Evolutionary conservation across 2,329 filamentous ascomycete species (phyloP).

Genomic region (Hymenoscyphus fructigenus): DNA sequence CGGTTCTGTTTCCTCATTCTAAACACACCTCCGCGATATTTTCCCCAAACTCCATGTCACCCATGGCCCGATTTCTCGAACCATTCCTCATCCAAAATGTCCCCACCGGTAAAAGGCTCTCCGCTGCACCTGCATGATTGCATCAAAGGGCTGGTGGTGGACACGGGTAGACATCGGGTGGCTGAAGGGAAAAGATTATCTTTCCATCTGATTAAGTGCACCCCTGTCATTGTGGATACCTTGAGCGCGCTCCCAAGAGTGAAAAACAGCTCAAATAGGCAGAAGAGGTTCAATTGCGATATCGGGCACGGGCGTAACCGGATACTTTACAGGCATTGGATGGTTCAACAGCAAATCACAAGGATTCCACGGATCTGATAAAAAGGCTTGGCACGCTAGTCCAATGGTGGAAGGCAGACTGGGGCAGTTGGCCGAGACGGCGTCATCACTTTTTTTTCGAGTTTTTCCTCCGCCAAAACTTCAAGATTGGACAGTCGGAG

Average conservation of each 20-base stretch:
- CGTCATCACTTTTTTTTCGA: constrained; percentile 5
- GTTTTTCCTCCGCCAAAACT: not conserved
- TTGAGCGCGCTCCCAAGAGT: not conserved
- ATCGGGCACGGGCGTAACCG: constrained; percentile 1
- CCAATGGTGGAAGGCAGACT: constrained; percentile 2
- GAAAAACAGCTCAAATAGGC: not conserved
- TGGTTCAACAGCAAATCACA: not conserved
- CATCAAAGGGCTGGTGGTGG: constrained; percentile 5
- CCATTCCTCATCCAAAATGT: not conserved
- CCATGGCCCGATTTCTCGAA: constrained; percentile 4
- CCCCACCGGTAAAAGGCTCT: not conserved
- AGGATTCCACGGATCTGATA: constrained; percentile 24
- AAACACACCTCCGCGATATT: not conserved
- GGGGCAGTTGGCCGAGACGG: not conserved
- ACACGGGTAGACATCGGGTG: not conserved
- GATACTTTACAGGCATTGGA: not conserved
- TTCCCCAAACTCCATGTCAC: not conserved
- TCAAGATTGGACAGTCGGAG: not conserved
- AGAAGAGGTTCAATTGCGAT: not conserved
- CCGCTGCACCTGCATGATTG: constrained; percentile 11
- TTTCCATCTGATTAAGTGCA: constrained; percentile 10
- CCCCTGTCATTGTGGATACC: not conserved
- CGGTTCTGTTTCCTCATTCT: not conserved
- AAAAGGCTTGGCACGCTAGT: constrained; percentile 22
- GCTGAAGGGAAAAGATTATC: constrained; percentile 11